Percentiles rank a stretch among this genome's conserved stretches.
phyloP scores from a whole-genome alignment of 1,284 basidiomycete species.

The Ustilago loliicola region DNA sequence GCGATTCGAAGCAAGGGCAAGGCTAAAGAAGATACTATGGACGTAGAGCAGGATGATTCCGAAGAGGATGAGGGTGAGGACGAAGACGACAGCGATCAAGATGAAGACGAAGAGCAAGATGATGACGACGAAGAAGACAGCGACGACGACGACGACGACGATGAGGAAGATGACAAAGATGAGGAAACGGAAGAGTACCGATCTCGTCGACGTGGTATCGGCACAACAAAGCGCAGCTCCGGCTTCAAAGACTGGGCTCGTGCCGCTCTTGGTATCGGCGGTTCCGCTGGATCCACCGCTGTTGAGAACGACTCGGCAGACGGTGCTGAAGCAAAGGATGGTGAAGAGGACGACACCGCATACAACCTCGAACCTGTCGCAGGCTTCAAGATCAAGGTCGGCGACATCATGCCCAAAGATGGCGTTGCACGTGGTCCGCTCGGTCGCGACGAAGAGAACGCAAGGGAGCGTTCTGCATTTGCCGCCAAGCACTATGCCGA shows the following conservation, averaged over 20 bases:
- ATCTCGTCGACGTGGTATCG: conserved; percentile 53
- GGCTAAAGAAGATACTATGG: not conserved
- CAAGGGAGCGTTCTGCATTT: conserved; percentile 53
- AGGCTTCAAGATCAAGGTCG: conserved; percentile 61
- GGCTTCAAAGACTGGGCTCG: conserved; percentile 69
- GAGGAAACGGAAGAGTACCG: conserved; percentile 31
- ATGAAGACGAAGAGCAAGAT: conserved; percentile 35
- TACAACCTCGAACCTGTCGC: conserved; percentile 64
- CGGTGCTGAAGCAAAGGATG: conserved; percentile 19
- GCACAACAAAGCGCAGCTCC: conserved; percentile 48
- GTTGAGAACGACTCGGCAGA: conserved; percentile 15
- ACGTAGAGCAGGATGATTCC: conserved; percentile 1
- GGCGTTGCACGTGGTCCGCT: conserved; percentile 67
- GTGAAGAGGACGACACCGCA: conserved; percentile 35
- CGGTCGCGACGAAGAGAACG: conserved; percentile 52
- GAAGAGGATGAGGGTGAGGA: conserved; percentile 16
- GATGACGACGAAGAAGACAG: conserved; percentile 27
- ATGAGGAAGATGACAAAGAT: conserved; percentile 37
- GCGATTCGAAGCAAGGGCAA: conserved; percentile 12
- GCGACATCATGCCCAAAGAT: conserved; percentile 64
- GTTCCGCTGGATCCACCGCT: conserved; percentile 25
- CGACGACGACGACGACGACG: conserved; percentile 22
- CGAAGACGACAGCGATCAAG: conserved; percentile 26
- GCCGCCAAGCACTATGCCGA: conserved; percentile 53
- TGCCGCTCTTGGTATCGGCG: conserved; percentile 58